These are phyloP conservation scores for Rhinocladiella mackenziei DNA, from an alignment of 2,329 filamentous ascomycete genomes.

Conservation along the genomic window DNA sequence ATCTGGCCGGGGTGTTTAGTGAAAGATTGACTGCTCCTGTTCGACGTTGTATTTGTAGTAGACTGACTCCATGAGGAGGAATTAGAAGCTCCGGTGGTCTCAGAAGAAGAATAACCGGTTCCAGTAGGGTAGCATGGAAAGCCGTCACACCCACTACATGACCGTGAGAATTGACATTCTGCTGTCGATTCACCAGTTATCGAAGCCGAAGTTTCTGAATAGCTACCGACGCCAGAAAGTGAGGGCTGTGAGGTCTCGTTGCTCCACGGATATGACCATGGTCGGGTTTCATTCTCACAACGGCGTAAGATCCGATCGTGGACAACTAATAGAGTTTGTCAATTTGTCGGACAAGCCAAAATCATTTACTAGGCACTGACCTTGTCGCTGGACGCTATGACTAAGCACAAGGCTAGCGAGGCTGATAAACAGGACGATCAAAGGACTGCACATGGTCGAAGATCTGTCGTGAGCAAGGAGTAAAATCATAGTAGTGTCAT, in stretches of 20 bases:
- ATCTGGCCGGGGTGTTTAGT: neutral
- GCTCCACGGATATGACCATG: constrained; percentile 7
- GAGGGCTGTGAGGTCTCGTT: constrained; percentile 8
- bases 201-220: neutral
- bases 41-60: neutral
- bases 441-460: constrained; percentile 1
- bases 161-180: neutral
- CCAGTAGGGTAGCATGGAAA: constrained; percentile 4
- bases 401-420: constrained; percentile 19
- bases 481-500: neutral
- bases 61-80: neutral
- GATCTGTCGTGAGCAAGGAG: neutral
- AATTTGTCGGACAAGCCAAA: too few relatives aligned
- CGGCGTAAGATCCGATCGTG: constrained; percentile 15
- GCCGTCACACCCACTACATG: constrained; percentile 7
- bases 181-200: neutral
- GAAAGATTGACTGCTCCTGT: neutral
- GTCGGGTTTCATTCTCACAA: constrained; percentile 20
- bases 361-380: constrained; percentile 11
- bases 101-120: neutral
- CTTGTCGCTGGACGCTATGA: constrained; percentile 11
- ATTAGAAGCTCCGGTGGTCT: constrained; percentile 1
- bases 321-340: constrained; percentile 7
- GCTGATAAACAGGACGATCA: neutral
- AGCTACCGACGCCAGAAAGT: neutral